Evolutionary conservation across 139 green algal genomes (phyloP).

Genomic region (Astrephomene gubernaculifera): DNA sequence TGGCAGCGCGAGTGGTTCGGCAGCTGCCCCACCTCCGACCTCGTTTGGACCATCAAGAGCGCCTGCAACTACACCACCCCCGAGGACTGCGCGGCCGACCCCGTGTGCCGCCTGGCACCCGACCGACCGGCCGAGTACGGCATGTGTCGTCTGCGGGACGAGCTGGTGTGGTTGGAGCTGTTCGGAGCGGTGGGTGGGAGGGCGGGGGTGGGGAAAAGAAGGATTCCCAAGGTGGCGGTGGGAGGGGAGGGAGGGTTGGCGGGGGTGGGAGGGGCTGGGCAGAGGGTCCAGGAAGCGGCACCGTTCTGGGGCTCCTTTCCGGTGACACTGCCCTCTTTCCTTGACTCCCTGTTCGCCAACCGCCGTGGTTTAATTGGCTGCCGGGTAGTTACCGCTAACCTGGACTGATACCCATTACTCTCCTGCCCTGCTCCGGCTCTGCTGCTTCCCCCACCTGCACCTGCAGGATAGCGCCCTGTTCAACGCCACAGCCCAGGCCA

Average conservation of each 20-base stretch:
- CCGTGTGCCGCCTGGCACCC: not conserved
- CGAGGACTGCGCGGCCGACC: conserved; percentile 14
- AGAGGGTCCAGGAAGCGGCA: no score
- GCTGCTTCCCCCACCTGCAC: not conserved
- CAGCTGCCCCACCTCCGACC: conserved; percentile 23
- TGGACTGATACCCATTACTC: no score
- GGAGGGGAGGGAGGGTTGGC: no score
- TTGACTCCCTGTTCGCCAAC: no score
- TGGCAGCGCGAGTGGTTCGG: conserved; percentile 21
- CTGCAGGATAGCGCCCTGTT: conserved; percentile 24
- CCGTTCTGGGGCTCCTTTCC: no score
- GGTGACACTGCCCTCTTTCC: no score
- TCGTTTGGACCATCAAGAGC: conserved; percentile 33
- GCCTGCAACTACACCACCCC: conserved; percentile 17
- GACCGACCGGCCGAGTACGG: conserved; percentile 25
- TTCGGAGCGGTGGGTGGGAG: conserved; percentile 27
- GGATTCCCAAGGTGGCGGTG: no score
- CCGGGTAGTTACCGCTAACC: no score
- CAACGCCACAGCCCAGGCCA: conserved; percentile 13
- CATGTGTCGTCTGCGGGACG: conserved; percentile 21
- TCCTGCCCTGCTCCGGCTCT: not conserved
- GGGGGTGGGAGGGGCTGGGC: no score
- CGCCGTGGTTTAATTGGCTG: no score
- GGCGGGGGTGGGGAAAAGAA: no score
- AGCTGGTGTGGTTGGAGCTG: conserved; percentile 19